These are phyloP conservation scores for Aeschynomene evenia DNA, from an alignment of 306 rosid species.

Conservation along the genomic window DNA sequence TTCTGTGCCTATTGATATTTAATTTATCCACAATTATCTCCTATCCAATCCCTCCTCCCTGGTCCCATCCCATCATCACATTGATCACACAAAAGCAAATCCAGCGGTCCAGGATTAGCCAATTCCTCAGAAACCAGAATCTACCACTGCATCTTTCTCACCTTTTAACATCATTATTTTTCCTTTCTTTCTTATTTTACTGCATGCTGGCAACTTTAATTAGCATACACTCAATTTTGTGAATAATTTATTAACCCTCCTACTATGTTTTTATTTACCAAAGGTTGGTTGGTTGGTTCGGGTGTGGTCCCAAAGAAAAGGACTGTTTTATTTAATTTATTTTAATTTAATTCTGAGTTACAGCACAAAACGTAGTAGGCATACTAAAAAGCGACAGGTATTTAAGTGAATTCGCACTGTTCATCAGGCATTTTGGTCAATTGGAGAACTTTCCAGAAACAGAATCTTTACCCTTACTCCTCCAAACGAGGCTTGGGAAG, in stretches of 20 bases:
- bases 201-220: background rate
- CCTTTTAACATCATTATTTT: background rate
- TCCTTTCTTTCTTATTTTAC: background rate
- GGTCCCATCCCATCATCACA: conserved; percentile 30
- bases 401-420: conserved; percentile 33
- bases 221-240: background rate
- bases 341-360: background rate
- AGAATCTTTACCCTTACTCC: conserved; percentile 34
- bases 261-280: background rate
- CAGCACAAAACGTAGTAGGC: conserved; percentile 29
- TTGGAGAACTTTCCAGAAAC: conserved; percentile 37
- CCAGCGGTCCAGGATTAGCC: background rate
- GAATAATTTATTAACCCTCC: background rate
- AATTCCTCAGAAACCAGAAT: background rate
- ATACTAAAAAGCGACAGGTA: conserved; percentile 30
- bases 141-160: conserved; percentile 7
- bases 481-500: fast-evolving
- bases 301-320: conserved; percentile 46
- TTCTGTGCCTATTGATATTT: too few species aligned
- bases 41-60: background rate
- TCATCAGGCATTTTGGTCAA: conserved; percentile 44
- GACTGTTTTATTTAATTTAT: background rate
- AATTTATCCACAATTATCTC: conserved; percentile 27
- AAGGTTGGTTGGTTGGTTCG: conserved; percentile 23
- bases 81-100: background rate